Conservation (phyloP, 768 basidiomycete species). For the Kockovaella imperatae region DNA sequence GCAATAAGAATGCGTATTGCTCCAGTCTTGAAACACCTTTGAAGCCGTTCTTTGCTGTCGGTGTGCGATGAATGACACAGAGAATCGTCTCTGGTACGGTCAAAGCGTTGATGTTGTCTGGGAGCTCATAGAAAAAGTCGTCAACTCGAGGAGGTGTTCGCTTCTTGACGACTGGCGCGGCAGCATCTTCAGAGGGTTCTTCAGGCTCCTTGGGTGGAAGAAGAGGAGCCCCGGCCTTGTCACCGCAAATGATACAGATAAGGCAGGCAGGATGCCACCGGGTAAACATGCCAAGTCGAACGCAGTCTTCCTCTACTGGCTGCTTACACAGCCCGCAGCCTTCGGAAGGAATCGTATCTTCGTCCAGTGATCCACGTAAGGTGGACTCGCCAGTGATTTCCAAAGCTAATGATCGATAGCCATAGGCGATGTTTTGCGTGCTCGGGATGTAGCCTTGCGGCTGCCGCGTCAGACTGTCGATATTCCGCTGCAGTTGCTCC, state of each 20-base stretch:
- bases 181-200: slow-evolving; percentile 44
- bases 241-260: slow-evolving; percentile 74
- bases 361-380: slow-evolving; percentile 35
- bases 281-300: slow-evolving; percentile 87
- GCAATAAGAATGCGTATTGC: slow-evolving; percentile 93
- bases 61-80: slow-evolving; percentile 69
- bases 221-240: slow-evolving; percentile 53
- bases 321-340: slow-evolving; percentile 78
- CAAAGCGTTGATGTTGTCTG: slow-evolving; percentile 8
- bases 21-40: slow-evolving; percentile 87
- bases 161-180: slow-evolving; percentile 53
- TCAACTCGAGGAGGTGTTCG: slow-evolving; percentile 74
- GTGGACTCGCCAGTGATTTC: slow-evolving; percentile 43
- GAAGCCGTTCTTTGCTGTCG: slow-evolving; percentile 66
- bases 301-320: slow-evolving; percentile 96
- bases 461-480: slow-evolving; percentile 23
- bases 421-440: slow-evolving; percentile 82
- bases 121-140: slow-evolving; percentile 66
- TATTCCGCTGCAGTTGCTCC: slow-evolving; percentile 28
- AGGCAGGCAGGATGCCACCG: slow-evolving; percentile 95
- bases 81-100: slow-evolving; percentile 50
- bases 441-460: slow-evolving; percentile 55
- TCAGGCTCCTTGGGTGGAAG: slow-evolving; percentile 50
- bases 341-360: slow-evolving; percentile 50
- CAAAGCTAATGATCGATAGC: slow-evolving; percentile 83